Conservation (phyloP, 176 grass and related monocot species). For the Oryza punctata region DNA sequence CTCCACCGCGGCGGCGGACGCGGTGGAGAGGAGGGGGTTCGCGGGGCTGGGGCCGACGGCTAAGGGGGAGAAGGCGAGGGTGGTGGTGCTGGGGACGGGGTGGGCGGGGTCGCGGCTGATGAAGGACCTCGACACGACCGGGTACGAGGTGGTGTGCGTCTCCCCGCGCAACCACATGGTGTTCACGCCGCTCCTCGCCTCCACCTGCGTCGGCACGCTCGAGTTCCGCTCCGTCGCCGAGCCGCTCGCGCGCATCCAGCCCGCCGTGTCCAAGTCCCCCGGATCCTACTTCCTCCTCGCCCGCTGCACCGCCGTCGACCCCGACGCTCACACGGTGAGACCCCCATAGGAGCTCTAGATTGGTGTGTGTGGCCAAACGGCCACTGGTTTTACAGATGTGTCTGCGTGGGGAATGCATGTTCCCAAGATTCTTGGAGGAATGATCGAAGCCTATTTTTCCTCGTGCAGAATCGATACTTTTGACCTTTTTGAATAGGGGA, state of each 20-base stretch:
- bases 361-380: background rate
- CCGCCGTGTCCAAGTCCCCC: slow-evolving; percentile 67
- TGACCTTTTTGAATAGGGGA: slow-evolving; percentile 9
- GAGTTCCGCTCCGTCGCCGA: slow-evolving; percentile 98
- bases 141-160: slow-evolving; percentile 92
- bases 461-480: background rate
- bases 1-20: slow-evolving; percentile 37
- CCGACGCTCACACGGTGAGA: slow-evolving; percentile 72
- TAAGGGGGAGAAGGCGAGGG: slow-evolving; percentile 72
- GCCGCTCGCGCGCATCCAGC: slow-evolving; percentile 82
- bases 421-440: slow-evolving; percentile 34
- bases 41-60: slow-evolving; percentile 66
- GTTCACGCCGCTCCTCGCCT: slow-evolving; percentile 97
- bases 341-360: background rate
- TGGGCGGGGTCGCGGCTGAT: slow-evolving; percentile 91
- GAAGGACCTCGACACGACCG: slow-evolving; percentile 74
- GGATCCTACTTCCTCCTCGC: slow-evolving; percentile 91
- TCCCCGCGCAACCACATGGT: slow-evolving; percentile 99
- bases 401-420: background rate
- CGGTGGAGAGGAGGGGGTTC: slow-evolving; percentile 18
- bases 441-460: background rate
- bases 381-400: background rate
- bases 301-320: slow-evolving; percentile 67
- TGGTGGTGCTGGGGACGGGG: slow-evolving; percentile 93
- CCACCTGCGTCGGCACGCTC: slow-evolving; percentile 97